Evolutionary conservation across 202 grass and related monocot species (phyloP).

Genomic region (Cymbopogon flexuosus): DNA sequence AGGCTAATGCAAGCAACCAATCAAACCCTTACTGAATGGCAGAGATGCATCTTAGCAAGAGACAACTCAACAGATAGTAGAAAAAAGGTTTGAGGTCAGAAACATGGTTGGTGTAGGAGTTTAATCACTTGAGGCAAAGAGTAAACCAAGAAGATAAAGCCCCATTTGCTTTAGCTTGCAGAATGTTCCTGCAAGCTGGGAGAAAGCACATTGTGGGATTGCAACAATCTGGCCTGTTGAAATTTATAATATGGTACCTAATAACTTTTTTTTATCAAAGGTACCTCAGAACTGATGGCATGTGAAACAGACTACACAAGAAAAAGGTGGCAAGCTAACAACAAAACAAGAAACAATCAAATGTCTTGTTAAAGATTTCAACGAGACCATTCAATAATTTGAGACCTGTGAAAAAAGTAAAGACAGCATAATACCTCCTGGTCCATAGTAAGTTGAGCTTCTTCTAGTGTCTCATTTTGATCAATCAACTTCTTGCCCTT

Average conservation of each 20-base stretch:
- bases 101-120: too few relatives aligned
- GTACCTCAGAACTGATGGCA: neutral
- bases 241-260: neutral
- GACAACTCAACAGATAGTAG: neutral
- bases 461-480: slow-evolving; percentile 56
- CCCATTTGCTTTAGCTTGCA: neutral
- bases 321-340: neutral
- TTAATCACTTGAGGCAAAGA: neutral
- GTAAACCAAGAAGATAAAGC: neutral
- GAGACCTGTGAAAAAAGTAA: neutral
- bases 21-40: neutral
- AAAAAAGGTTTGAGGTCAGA: neutral
- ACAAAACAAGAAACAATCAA: neutral
- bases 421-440: slow-evolving; percentile 56
- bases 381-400: neutral
- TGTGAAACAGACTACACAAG: neutral
- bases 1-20: neutral
- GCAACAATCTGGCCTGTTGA: neutral
- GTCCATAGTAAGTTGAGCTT: slow-evolving; percentile 72
- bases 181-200: neutral
- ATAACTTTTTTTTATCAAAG: too few relatives aligned
- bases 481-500: slow-evolving; percentile 47
- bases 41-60: neutral
- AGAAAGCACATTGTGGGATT: neutral
- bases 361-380: neutral